Evolutionary conservation across 1,284 basidiomycete genomes (phyloP), one percentile per base, ranked within the genome.

Genomic region (Abortiporus biennis): DNA sequence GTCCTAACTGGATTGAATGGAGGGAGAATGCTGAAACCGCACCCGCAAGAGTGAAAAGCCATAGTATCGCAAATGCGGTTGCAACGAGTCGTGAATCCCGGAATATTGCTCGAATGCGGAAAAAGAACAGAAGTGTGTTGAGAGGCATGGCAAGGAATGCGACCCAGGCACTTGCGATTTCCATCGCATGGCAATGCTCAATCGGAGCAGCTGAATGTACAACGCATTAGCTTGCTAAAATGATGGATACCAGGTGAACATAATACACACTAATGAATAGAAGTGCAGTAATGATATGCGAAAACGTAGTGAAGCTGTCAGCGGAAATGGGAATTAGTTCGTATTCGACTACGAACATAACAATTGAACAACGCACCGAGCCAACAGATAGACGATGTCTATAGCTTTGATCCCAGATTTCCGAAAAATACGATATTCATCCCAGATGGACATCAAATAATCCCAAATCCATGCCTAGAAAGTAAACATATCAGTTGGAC

Each of bases 131-230:
- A 29, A 9, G n/a, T n/a, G 27, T 9, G 27, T 29, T 29, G 8
- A n/a, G 27, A 29, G 27, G 27, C 9, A 29, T 29, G 0, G 54
- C 54, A 9, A 61, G 29, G 17, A 50, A 46, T 9, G 31, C 63
- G 15, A 60, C 65, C 63, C 36, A 66, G 51, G 38, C 64, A 58
- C 45, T 65, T 64, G n/a, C 67, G 59, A 6, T 64, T 45, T 2
- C 58, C 51, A 1, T 63, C 64, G 1, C 56, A 50, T 1, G 59
- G 49, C 6, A 59, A 46, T 3, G 54, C 47, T 3, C 62, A 38
- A 6, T 49, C 49, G n/a, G 21, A 43, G n/a, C 22, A 38, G 16
- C 37, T 24, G 23, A 27, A 15, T 15, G 16, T 4, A 25, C 24
- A 4, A 27, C 4, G 23, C 37, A 39, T 8, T 39, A 4, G 16